Conservation (phyloP, 352 stramenopile genomes). For the Blastocystis sp. region DNA sequence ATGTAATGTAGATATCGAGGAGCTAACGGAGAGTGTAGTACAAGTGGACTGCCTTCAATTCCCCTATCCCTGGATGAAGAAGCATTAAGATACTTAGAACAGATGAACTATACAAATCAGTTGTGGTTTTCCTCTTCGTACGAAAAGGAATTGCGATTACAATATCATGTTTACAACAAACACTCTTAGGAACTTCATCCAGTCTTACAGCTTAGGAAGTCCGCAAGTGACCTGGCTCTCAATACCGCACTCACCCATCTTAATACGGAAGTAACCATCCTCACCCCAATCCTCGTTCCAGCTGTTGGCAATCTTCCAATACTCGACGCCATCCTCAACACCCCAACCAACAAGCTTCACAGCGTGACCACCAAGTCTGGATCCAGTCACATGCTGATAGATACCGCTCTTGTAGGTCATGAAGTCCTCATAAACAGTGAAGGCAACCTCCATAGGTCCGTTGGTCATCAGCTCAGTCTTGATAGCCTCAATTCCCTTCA, state of each 20-base stretch:
- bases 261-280: slow-evolving; percentile 74
- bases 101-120: neutral
- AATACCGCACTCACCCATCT: slow-evolving; percentile 72
- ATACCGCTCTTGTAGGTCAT: slow-evolving; percentile 72
- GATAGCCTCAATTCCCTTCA: slow-evolving; percentile 69
- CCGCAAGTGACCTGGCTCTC: slow-evolving; percentile 67
- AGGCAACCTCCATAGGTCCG: slow-evolving; percentile 69
- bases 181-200: neutral
- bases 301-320: slow-evolving; percentile 72
- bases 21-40: neutral
- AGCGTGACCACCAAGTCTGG: slow-evolving; percentile 71
- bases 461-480: slow-evolving; percentile 65
- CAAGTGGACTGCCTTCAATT: too few species aligned
- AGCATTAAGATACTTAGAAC: neutral
- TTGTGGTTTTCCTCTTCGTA: neutral
- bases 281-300: slow-evolving; percentile 75
- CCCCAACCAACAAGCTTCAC: slow-evolving; percentile 73
- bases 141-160: neutral
- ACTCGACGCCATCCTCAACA: slow-evolving; percentile 71
- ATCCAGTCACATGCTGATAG: slow-evolving; percentile 72
- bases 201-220: slow-evolving; percentile 59
- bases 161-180: neutral
- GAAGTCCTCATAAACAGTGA: slow-evolving; percentile 75
- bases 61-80: too few species aligned
- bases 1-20: neutral